Conservation (phyloP, 2,329 filamentous ascomycete genomes). For the Diaporthe ilicicola region DNA sequence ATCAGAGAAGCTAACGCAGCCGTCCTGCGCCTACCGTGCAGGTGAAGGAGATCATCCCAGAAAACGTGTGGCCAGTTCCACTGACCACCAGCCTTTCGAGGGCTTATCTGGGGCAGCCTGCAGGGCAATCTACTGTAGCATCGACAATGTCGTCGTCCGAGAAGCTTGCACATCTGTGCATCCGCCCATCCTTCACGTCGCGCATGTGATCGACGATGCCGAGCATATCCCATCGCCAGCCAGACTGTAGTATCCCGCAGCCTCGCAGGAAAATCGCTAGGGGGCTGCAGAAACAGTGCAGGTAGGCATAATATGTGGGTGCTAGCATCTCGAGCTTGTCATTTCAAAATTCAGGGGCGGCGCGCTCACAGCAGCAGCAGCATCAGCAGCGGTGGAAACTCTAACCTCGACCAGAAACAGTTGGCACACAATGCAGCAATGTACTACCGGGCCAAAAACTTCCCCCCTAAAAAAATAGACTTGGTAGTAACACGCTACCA, state of each 20-base stretch:
- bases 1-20: conserved; percentile 24
- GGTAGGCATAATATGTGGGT: neutral
- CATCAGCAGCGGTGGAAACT: neutral
- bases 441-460: neutral
- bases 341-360: conserved; percentile 1
- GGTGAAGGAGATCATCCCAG: neutral
- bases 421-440: neutral
- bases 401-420: neutral
- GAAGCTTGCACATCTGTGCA: neutral
- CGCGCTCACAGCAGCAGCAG: neutral
- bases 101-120: neutral
- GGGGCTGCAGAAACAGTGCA: neutral
- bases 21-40: neutral
- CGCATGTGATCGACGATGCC: too few relatives aligned
- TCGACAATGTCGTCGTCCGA: neutral
- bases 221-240: neutral
- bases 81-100: neutral
- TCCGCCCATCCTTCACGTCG: neutral
- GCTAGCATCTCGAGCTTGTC: neutral
- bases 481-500: neutral
- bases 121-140: neutral
- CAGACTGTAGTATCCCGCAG: conserved; percentile 1
- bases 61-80: neutral
- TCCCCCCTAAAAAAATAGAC: neutral
- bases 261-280: neutral